Conservation (phyloP, 805 yeast genomes). For the Monosporozyma yasuniensis region DNA sequence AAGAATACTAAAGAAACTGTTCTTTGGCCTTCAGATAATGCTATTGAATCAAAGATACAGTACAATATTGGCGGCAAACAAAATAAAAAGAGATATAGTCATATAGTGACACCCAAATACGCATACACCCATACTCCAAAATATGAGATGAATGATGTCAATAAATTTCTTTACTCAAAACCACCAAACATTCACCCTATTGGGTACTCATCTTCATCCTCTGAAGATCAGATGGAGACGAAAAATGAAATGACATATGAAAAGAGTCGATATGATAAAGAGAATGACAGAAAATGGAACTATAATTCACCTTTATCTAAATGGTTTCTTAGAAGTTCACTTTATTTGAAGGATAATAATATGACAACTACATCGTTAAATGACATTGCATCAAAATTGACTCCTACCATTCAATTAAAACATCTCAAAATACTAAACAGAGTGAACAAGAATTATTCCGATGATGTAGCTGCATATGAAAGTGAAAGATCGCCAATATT, state of each 20-base stretch:
- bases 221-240: background rate
- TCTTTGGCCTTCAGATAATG: constrained; percentile 10
- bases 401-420: constrained; percentile 23
- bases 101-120: constrained; percentile 17
- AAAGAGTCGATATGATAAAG: background rate
- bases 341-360: constrained; percentile 17
- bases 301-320: constrained; percentile 29
- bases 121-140: background rate
- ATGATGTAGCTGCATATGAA: constrained; percentile 5
- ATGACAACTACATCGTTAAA: background rate
- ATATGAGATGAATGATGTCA: constrained; percentile 8
- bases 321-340: constrained; percentile 28
- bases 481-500: constrained; percentile 23
- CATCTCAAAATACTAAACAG: constrained; percentile 20
- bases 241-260: background rate
- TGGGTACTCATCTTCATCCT: background rate
- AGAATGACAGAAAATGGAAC: constrained; percentile 16
- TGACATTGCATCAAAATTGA: constrained; percentile 8
- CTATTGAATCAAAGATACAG: constrained; percentile 14
- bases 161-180: constrained; percentile 16
- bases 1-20: constrained; percentile 5
- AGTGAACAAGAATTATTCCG: constrained; percentile 12
- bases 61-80: constrained; percentile 14
- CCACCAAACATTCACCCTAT: constrained; percentile 24
- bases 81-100: constrained; percentile 3